Conservation (phyloP, 345 rosid genomes). For the Lumnitzera racemosa region DNA sequence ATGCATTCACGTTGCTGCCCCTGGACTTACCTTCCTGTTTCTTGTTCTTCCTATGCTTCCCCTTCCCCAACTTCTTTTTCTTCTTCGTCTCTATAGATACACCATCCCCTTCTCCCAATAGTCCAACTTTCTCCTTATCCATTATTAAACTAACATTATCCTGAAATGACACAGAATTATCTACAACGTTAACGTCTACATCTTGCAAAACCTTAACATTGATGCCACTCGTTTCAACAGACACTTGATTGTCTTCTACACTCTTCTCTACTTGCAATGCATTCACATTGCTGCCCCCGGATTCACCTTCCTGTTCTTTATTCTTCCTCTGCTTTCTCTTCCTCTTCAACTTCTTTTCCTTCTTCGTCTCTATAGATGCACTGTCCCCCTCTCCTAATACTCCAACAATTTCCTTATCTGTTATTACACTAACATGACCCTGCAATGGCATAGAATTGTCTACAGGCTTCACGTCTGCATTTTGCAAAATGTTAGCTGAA, state of each 20-base stretch:
- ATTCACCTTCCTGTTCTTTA: neutral
- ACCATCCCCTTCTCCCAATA: neutral
- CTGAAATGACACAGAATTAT: no score
- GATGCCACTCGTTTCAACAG: no score
- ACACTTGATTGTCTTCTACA: neutral
- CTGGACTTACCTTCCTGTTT: neutral
- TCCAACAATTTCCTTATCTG: neutral
- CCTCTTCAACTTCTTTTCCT: conserved; percentile 4
- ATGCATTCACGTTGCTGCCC: neutral
- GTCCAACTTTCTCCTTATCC: neutral
- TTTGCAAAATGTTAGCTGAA: no score
- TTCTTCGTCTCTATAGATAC: neutral
- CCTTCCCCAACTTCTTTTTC: conserved; percentile 9
- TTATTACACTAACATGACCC: no score
- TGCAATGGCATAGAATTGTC: no score
- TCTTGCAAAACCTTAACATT: no score
- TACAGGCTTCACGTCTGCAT: no score
- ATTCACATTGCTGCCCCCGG: neutral
- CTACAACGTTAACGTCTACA: no score
- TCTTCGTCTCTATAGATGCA: neutral
- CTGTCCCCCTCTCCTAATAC: neutral
- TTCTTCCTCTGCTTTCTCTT: conserved; percentile 2
- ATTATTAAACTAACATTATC: no score
- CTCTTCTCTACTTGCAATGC: neutral
- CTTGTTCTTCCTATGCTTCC: neutral